Conservation (phyloP, 1,284 basidiomycete species). For the Moesziomyces antarcticus region DNA sequence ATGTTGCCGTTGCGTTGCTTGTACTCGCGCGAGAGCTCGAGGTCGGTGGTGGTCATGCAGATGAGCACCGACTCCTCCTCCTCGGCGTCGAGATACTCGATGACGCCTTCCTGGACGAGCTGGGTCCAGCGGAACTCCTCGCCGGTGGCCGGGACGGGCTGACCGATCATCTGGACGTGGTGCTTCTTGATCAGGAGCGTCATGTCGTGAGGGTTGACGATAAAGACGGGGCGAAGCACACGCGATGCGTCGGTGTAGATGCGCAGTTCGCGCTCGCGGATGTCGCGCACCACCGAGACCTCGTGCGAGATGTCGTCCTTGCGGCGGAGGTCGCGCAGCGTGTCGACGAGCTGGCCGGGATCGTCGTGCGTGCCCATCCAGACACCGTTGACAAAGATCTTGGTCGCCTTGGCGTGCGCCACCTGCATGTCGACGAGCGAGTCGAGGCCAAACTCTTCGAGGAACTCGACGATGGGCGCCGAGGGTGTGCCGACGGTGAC, state of each 20-base stretch:
- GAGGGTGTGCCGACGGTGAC: conserved; percentile 97
- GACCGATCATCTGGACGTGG: conserved; percentile 80
- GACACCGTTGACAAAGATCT: conserved; percentile 99
- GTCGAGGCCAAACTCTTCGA: conserved; percentile 87
- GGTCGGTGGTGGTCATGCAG: conserved; percentile 95
- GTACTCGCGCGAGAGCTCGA: conserved; percentile 75
- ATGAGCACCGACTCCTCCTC: conserved; percentile 99
- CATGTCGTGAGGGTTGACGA: conserved; percentile 83
- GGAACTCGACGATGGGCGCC: conserved; percentile 95
- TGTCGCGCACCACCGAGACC: conserved; percentile 96
- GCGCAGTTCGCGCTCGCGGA: conserved; percentile 91
- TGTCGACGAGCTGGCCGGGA: conserved; percentile 89
- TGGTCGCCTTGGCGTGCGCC: conserved; percentile 73
- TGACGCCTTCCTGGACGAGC: conserved; percentile 85
- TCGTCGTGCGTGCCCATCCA: conserved; percentile 99
- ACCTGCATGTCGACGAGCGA: conserved; percentile 63
- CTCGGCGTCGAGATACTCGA: conserved; percentile 96
- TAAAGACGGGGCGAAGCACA: conserved; percentile 94
- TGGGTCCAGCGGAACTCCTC: conserved; percentile 80
- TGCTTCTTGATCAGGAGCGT: conserved; percentile 82
- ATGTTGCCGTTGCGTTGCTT: conserved; percentile 72
- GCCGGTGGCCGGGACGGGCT: conserved; percentile 47
- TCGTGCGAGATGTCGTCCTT: conserved; percentile 96
- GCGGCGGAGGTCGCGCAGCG: conserved; percentile 88
- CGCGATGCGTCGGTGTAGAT: conserved; percentile 97